phyloP scores from a whole-genome alignment of 2,329 filamentous ascomycete species.

The Albifimbria verrucaria region DNA sequence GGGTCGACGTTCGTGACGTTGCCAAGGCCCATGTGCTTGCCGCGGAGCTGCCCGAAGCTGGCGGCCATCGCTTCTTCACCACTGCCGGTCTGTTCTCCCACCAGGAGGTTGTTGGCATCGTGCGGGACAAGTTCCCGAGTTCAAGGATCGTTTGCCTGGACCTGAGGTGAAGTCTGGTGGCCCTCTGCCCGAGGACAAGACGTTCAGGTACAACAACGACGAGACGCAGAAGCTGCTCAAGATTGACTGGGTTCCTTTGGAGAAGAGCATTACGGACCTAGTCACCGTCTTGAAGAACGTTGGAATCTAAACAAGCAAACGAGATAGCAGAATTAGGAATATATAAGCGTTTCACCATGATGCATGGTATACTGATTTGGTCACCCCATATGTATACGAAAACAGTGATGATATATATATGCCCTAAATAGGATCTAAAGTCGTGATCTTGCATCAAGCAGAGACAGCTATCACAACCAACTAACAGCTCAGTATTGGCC shows the following conservation, averaged over 20 bases:
- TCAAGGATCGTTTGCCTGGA: slow-evolving; percentile 43
- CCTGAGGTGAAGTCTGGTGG: slow-evolving; percentile 42
- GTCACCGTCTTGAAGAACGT: slow-evolving; percentile 59
- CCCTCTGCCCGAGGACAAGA: slow-evolving; percentile 31
- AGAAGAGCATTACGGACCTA: slow-evolving; percentile 61
- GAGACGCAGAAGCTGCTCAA: slow-evolving; percentile 58
- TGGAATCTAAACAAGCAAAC: too few species aligned
- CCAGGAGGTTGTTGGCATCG: slow-evolving; percentile 38
- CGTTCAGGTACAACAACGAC: slow-evolving; percentile 56
- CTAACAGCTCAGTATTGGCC: slow-evolving; percentile 7
- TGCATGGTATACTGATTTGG: too few species aligned
- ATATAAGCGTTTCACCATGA: too few species aligned
- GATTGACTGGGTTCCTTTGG: slow-evolving; percentile 58
- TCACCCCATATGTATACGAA: too few species aligned
- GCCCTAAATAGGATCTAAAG: neutral
- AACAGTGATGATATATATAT: too few species aligned
- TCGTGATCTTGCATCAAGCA: neutral
- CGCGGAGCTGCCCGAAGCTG: slow-evolving; percentile 43
- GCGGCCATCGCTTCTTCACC: slow-evolving; percentile 49
- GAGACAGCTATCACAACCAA: neutral
- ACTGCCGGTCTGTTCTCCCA: slow-evolving; percentile 46
- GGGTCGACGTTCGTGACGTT: slow-evolving; percentile 56
- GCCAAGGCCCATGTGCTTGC: slow-evolving; percentile 51
- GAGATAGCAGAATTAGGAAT: too few species aligned
- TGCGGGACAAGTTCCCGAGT: slow-evolving; percentile 47